Evolutionary conservation across 2,329 filamentous ascomycete species (phyloP), one percentile per base, ranked within the genome.

Genomic region (Domatiomyces catenatus): DNA sequence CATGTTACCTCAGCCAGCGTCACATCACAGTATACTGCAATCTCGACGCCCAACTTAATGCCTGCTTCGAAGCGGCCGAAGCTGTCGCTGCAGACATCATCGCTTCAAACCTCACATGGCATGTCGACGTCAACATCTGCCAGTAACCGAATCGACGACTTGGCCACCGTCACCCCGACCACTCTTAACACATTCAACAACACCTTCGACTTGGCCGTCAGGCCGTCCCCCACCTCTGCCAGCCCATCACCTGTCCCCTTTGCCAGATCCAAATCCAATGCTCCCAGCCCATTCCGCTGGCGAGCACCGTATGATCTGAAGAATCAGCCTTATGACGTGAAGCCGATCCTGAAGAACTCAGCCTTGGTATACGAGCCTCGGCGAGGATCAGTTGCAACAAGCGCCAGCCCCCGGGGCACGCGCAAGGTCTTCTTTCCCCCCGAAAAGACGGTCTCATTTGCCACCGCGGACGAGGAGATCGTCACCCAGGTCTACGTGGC

Each of bases 121-220:
- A 45, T 26, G 19, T 20, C 43, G 10, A n/a, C 19, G 19, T 71
- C 70, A 39, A 71, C 72, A n/a, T 68, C 65, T 20, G 73, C 71
- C 50, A 64, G 49, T 18, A 47, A 32, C 18, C 42, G 47, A 18
- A 43, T 42, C 44, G 53, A 36, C 8, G 28, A 42, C 5, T 28
- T 48, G 4, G 52, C 65, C 6, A 63, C 65, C 1, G 70, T 73
- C 26, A 80, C 79, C 6, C 79, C 79, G 8, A 81, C 78, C 1
- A 67, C 72, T 43, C 70, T 74, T 58, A 81, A 81, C 63, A 81
- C 78, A 48, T 79, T 79, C 60, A 72, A 68, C 58, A 81, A 81
- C 64, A 73, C 75, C 48, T 79, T 77, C 57, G 71, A 76, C 42
- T 61, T 66, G 42, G 56, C 63, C n/a, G 62, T 60, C 20, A 62